Conservation (phyloP, 352 stramenopile genomes). For the Phytophthora boehmeriae region DNA sequence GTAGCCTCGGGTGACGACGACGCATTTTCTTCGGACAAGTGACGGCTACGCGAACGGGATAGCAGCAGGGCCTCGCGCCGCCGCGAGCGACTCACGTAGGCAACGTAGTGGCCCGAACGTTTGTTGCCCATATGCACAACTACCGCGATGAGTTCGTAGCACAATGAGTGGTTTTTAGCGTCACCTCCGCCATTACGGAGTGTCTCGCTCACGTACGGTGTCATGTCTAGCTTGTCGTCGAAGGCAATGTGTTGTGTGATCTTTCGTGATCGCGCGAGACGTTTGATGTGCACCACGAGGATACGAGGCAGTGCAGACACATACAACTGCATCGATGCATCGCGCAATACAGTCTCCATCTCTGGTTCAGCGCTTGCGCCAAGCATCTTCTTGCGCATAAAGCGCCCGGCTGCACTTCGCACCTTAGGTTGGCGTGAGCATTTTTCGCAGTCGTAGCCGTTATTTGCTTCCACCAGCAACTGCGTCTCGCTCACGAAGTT, state of each 20-base stretch:
- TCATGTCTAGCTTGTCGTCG: constrained; percentile 57
- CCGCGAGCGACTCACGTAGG: constrained; percentile 67
- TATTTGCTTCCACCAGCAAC: constrained; percentile 53
- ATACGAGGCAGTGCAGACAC: constrained; percentile 58
- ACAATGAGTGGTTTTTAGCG: constrained; percentile 31
- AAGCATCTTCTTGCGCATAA: constrained; percentile 37
- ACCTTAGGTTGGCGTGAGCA: constrained; percentile 53
- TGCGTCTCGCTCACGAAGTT: constrained; percentile 55
- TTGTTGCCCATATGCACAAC: constrained; percentile 80
- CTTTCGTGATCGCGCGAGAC: constrained; percentile 54
- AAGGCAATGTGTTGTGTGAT: constrained; percentile 76
- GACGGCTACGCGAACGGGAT: constrained; percentile 28
- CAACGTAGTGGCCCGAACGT: constrained; percentile 71
- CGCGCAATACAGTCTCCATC: constrained; percentile 42
- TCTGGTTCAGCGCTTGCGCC: constrained; percentile 31
- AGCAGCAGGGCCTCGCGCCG: constrained; percentile 33
- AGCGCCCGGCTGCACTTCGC: constrained; percentile 23
- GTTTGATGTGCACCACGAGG: constrained; percentile 77
- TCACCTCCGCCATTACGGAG: constrained; percentile 29
- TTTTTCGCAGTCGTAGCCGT: constrained; percentile 76
- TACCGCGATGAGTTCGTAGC: constrained; percentile 70
- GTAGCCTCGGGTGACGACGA: constrained; percentile 13
- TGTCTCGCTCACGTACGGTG: constrained; percentile 43
- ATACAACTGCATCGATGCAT: constrained; percentile 61
- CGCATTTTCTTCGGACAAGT: constrained; percentile 23